Evolutionary conservation across 1,284 basidiomycete species (phyloP), one percentile per base, ranked within the genome.

Genomic region (Malassezia nana): DNA sequence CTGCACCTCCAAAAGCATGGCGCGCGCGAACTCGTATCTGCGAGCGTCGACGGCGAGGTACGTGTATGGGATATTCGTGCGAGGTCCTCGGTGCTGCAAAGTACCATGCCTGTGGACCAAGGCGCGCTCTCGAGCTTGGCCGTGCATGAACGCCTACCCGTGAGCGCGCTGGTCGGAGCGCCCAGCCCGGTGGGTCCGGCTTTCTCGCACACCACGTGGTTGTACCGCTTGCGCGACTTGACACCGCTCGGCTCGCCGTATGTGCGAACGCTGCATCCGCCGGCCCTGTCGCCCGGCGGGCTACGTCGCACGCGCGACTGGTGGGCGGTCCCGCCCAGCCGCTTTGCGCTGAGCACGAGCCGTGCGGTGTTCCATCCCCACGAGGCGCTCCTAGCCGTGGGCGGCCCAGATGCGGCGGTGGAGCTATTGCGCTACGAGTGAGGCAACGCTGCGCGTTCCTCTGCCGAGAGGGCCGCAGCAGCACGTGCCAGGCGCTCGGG

Each of bases 11-110:
- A 95, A 76, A 83, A 85, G 9, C 82, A 80, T 3, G 78, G 82
- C 6, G 77, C 80, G 18, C 79, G 81, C 15, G 87, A 92, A 66
- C 81, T 95, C 61, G 77, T 95, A 9, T 89, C 89, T n/a, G 90
- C 87, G 57, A 95, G 91, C 69, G 77, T 89, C 73, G 86, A 89
- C 67, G 94, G 94, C 1, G 84, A 89, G 65, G 84, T 95, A 38
- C 84, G 87, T 61, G 76, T 96, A 29, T 98, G 91, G 86, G 94
- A 99, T 74, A 79, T 89, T 33, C 83, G 94, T 51, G 80, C 81
- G 5, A 78, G 83, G 52, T 81, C 81, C 40, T 84, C 86, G 78
- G 79, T 84, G 26, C 74, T 83, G 33, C 82, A 85, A 65, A 80
- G 81, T 1, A 78, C 83, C 40, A 86, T 90, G 6, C 46, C 58